Conservation (phyloP, 306 rosid species). For the Cucurbita pepo region DNA sequence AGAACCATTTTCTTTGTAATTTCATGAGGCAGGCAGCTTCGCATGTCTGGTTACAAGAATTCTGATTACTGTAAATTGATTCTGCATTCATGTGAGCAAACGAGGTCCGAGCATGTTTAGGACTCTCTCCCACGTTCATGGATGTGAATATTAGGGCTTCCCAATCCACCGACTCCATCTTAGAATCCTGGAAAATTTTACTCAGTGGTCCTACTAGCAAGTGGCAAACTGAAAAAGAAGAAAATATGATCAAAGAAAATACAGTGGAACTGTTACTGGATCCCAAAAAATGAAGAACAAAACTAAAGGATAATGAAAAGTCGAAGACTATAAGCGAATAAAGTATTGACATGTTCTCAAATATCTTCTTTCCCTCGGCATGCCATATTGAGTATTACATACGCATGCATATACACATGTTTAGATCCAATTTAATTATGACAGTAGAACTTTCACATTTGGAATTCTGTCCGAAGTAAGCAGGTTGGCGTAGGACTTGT, state of each 20-base stretch:
- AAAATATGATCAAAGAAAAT: neutral
- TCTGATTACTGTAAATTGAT: neutral
- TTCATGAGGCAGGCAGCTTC: neutral
- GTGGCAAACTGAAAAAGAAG: slow-evolving; percentile 1
- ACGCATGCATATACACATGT: neutral
- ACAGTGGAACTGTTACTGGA: neutral
- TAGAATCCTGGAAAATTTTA: neutral
- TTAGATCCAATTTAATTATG: neutral
- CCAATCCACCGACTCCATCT: neutral
- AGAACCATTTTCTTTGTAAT: neutral
- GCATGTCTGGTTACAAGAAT: neutral
- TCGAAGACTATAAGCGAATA: neutral
- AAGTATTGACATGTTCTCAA: neutral
- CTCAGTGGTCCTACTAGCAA: neutral
- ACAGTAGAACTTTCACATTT: neutral
- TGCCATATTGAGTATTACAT: neutral
- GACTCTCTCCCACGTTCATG: neutral
- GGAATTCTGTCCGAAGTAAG: neutral
- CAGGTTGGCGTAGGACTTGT: neutral
- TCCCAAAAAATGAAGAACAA: neutral
- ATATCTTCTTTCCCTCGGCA: neutral
- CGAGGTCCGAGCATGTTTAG: neutral
- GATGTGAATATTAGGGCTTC: neutral
- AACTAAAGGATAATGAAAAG: neutral
- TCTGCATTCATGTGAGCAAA: neutral